Evolutionary conservation across 306 rosid genomes (phyloP).

Genomic region (Lupinus albus): DNA sequence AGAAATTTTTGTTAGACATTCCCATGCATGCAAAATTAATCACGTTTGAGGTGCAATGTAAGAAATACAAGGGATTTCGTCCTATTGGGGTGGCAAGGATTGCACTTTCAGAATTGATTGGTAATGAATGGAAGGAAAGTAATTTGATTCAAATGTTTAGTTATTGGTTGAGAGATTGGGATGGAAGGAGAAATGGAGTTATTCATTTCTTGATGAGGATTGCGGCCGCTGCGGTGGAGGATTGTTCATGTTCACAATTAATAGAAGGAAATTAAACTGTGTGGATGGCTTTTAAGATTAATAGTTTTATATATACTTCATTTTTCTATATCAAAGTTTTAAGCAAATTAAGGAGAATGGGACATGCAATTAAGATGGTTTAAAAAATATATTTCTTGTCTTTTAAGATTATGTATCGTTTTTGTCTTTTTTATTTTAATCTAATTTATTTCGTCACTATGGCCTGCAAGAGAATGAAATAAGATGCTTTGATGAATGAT

Average conservation of each 20-base stretch:
- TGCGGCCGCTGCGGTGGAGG: conserved; percentile 17
- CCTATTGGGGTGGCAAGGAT: conserved; percentile 52
- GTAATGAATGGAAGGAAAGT: conserved; percentile 36
- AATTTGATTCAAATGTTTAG: conserved; percentile 49
- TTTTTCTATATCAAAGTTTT: too few species aligned
- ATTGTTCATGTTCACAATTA: not conserved
- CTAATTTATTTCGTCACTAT: too few species aligned
- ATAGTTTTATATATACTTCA: too few species aligned
- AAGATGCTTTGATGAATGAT: too few species aligned
- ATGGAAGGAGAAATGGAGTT: conserved; percentile 60
- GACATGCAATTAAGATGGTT: too few species aligned
- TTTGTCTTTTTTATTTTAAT: too few species aligned
- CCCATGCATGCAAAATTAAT: conserved; percentile 43
- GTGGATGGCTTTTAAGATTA: too few species aligned
- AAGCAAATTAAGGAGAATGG: too few species aligned
- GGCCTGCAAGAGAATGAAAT: too few species aligned
- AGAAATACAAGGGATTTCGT: conserved; percentile 35
- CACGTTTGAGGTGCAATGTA: conserved; percentile 53
- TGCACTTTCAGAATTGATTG: conserved; percentile 54
- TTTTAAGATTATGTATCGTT: too few species aligned
- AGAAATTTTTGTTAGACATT: conserved; percentile 51
- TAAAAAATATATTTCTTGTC: too few species aligned
- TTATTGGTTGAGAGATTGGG: conserved; percentile 54
- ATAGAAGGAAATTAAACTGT: too few species aligned
- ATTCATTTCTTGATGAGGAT: conserved; percentile 53